Percentiles rank a stretch among this genome's conserved stretches.
Conservation (phyloP, 495 filamentous ascomycete species). For the Aspergillus egyptiacus region DNA sequence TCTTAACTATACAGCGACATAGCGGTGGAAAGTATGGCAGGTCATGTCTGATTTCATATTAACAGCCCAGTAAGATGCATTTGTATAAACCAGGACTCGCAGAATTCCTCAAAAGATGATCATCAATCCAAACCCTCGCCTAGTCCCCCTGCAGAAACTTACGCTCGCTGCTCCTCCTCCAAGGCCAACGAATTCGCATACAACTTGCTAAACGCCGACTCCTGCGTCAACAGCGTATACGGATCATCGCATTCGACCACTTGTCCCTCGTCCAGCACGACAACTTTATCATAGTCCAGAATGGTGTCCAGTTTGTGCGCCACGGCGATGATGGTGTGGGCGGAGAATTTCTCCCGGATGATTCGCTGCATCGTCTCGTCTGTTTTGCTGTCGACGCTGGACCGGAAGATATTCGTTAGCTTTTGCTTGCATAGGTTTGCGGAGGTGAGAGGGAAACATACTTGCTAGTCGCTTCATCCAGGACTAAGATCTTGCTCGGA, state of each 20-base stretch:
- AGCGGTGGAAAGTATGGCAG: no score
- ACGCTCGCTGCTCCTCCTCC: conserved; percentile 2
- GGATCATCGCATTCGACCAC: conserved; percentile 12
- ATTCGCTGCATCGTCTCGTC: conserved; percentile 44
- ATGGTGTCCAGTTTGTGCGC: conserved; percentile 49
- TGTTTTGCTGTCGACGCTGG: conserved; percentile 40
- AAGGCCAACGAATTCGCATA: conserved; percentile 1
- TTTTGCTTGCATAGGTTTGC: neutral
- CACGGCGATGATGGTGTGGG: conserved; percentile 48
- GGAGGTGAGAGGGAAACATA: conserved; percentile 9
- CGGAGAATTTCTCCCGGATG: conserved; percentile 43
- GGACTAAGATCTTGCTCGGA: conserved; percentile 4
- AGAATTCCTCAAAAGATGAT: no score
- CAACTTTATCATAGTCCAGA: conserved; percentile 33
- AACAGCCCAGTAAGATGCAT: no score
- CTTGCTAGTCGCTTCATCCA: conserved; percentile 27
- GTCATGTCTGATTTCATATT: no score
- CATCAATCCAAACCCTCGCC: no score
- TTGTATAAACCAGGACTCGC: no score
- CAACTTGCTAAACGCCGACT: conserved; percentile 4
- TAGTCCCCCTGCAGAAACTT: no score
- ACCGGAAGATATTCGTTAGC: neutral
- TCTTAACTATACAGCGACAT: no score
- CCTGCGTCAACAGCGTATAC: neutral
- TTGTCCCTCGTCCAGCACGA: conserved; percentile 26